Evolutionary conservation across 495 filamentous ascomycete genomes (phyloP).

Genomic region (Chaetomidium leptoderma): DNA sequence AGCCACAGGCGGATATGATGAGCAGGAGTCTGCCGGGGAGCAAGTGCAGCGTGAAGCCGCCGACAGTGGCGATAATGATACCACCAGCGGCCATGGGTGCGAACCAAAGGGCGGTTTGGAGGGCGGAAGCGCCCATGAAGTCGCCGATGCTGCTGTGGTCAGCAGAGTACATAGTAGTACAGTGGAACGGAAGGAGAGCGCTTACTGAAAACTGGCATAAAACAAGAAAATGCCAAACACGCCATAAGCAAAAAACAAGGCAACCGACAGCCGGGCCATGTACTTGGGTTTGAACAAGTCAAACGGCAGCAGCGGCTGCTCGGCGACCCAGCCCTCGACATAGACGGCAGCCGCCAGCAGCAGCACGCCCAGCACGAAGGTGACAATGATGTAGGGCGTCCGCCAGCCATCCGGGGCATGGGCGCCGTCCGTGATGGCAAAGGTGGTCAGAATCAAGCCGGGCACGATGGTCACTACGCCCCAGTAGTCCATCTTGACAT

Average conservation of each 20-base stretch:
- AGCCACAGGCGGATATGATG: slow-evolving; percentile 61
- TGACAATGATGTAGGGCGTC: slow-evolving; percentile 66
- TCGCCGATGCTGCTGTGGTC: slow-evolving; percentile 52
- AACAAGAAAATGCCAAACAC: slow-evolving; percentile 72
- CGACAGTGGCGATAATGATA: slow-evolving; percentile 62
- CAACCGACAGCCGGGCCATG: slow-evolving; percentile 63
- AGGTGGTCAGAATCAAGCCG: slow-evolving; percentile 68
- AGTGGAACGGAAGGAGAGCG: slow-evolving; percentile 16
- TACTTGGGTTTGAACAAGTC: slow-evolving; percentile 70
- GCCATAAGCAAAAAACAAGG: slow-evolving; percentile 72
- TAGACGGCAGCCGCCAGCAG: slow-evolving; percentile 59
- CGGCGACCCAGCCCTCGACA: slow-evolving; percentile 70
- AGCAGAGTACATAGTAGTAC: background rate
- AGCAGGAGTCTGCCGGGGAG: slow-evolving; percentile 69
- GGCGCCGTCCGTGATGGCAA: slow-evolving; percentile 70
- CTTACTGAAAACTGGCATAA: slow-evolving; percentile 76
- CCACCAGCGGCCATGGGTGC: slow-evolving; percentile 73
- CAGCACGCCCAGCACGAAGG: slow-evolving; percentile 56
- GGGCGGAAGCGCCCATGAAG: slow-evolving; percentile 59
- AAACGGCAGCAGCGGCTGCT: slow-evolving; percentile 66
- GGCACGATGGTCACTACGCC: slow-evolving; percentile 61
- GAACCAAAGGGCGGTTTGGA: slow-evolving; percentile 76
- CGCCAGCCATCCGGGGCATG: slow-evolving; percentile 66
- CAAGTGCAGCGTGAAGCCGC: slow-evolving; percentile 73
- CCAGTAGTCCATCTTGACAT: slow-evolving; percentile 48